These are phyloP conservation scores for Neoboletus magnificus DNA, from an alignment of 768 basidiomycete species.

Conservation along the genomic window DNA sequence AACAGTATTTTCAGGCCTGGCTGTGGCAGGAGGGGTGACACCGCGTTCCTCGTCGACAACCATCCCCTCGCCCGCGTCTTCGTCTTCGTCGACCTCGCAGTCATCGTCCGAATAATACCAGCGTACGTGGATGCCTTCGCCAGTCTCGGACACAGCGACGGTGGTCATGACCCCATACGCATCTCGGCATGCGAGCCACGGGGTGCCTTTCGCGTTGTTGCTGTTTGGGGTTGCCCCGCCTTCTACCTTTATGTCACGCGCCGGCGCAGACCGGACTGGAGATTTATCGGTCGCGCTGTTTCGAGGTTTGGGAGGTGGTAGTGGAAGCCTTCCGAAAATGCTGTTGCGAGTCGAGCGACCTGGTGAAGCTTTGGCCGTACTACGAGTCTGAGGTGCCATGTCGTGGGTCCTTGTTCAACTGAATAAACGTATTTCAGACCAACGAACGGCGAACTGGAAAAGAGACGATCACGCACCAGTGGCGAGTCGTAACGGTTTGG, in stretches of 20 bases:
- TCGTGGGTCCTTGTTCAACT: neutral
- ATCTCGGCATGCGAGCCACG: conserved; percentile 24
- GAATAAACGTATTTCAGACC: neutral
- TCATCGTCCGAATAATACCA: conserved; percentile 16
- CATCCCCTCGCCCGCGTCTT: conserved; percentile 8
- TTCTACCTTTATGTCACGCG: neutral
- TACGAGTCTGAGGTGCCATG: conserved; percentile 30
- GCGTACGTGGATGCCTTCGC: conserved; percentile 19
- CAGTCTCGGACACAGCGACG: conserved; percentile 19
- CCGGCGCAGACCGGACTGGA: neutral
- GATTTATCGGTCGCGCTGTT: neutral
- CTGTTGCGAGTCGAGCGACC: conserved; percentile 25
- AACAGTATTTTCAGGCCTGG: neutral
- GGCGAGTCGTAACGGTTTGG: neutral
- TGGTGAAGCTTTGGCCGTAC: conserved; percentile 12
- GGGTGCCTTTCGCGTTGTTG: neutral
- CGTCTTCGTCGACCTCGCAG: conserved; percentile 3
- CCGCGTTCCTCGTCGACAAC: conserved; percentile 16
- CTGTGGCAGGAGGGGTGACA: conserved; percentile 7
- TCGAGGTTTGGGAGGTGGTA: conserved; percentile 4
- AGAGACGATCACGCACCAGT: conserved; percentile 1
- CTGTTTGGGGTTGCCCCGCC: neutral
- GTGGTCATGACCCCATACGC: conserved; percentile 4
- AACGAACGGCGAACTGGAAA: neutral
- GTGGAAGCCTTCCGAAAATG: conserved; percentile 13